A percentile compares a stretch with the other conserved stretches of the same genome.
Conservation (phyloP, 2,329 filamentous ascomycete species). For the Ascochyta fabae region DNA sequence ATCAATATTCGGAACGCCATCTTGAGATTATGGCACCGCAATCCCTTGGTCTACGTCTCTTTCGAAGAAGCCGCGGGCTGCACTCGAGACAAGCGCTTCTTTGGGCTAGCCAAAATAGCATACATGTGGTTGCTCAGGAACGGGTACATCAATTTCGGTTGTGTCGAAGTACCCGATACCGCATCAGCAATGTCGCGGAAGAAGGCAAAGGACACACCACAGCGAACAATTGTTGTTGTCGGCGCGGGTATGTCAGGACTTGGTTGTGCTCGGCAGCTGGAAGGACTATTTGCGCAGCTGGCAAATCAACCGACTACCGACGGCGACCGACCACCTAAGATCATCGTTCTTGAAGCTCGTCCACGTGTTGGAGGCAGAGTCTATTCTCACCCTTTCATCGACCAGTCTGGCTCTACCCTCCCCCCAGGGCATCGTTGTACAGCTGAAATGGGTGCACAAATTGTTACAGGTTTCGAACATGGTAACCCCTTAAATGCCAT, state of each 20-base stretch:
- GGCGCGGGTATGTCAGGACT: conserved; percentile 95
- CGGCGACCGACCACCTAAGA: conserved; percentile 72
- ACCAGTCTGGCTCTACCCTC: conserved; percentile 62
- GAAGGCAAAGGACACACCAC: conserved; percentile 55
- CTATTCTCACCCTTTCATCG: conserved; percentile 77
- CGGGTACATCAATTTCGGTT: conserved; percentile 97
- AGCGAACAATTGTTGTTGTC: conserved; percentile 82
- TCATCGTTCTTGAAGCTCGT: conserved; percentile 86
- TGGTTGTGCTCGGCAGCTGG: conserved; percentile 88
- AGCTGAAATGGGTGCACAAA: conserved; percentile 97
- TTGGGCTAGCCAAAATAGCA: conserved; percentile 84
- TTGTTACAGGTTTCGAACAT: conserved; percentile 94
- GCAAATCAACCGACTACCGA: conserved; percentile 68
- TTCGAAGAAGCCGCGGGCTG: conserved; percentile 89
- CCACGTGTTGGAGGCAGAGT: conserved; percentile 88
- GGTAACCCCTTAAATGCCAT: conserved; percentile 94
- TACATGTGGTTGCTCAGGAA: conserved; percentile 91
- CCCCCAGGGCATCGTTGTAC: conserved; percentile 69
- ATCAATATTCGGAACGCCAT: conserved; percentile 96
- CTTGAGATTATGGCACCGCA: conserved; percentile 84
- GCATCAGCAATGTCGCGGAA: conserved; percentile 43
- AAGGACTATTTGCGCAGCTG: conserved; percentile 84
- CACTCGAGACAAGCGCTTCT: conserved; percentile 85
- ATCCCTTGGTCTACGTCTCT: conserved; percentile 81
- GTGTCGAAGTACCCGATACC: conserved; percentile 71